phyloP scores from a whole-genome alignment of 768 basidiomycete species.

The Rhodosporidiobolus odoratus region DNA sequence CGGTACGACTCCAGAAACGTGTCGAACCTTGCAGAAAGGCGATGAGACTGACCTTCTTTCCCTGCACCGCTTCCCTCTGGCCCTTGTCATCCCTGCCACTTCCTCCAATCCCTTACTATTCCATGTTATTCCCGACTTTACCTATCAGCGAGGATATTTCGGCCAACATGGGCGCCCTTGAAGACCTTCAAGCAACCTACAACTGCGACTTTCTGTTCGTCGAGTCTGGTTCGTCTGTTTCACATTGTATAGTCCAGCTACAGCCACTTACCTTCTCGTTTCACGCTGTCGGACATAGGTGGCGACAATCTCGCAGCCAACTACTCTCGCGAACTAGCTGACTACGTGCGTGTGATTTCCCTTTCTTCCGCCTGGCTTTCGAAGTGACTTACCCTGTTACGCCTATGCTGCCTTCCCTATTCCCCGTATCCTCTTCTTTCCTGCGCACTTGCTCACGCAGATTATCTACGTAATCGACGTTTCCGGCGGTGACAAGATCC shows the following conservation, averaged over 20 bases:
- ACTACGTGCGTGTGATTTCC: constrained; percentile 86
- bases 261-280: background rate
- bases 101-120: background rate
- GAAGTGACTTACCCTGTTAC: background rate
- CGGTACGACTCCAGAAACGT: constrained; percentile 46
- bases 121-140: background rate
- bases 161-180: constrained; percentile 92
- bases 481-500: constrained; percentile 91
- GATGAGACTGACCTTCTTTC: background rate
- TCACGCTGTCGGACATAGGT: constrained; percentile 53
- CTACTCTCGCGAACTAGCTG: constrained; percentile 65
- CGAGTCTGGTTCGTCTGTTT: constrained; percentile 55
- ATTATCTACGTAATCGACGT: constrained; percentile 49
- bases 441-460: too few species aligned
- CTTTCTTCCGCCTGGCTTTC: constrained; percentile 9
- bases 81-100: too few species aligned
- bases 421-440: too few species aligned
- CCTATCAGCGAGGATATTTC: constrained; percentile 72
- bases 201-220: constrained; percentile 80
- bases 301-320: constrained; percentile 82
- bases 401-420: background rate
- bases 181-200: constrained; percentile 86
- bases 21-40: background rate
- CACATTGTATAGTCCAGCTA: background rate
- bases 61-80: background rate